Conservation (phyloP, 202 grass and related monocot genomes). For the Dendrocalamus latiflorus region DNA sequence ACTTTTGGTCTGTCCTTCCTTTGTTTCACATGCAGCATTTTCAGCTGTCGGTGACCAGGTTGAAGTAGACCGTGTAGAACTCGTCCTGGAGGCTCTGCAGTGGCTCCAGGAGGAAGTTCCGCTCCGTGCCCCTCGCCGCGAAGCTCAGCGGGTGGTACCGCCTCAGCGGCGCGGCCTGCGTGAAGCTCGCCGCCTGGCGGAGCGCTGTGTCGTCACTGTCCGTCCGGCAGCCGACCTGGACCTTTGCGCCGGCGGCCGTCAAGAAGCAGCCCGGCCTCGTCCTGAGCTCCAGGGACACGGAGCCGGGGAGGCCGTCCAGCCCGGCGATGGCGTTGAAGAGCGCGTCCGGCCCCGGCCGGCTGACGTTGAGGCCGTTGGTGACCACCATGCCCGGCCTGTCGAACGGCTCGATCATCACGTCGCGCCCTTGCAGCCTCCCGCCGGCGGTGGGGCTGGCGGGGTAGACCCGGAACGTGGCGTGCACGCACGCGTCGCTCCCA, state of each 20-base stretch:
- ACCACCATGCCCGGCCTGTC: slow-evolving; percentile 53
- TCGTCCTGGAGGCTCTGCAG: slow-evolving; percentile 52
- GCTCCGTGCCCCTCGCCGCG: slow-evolving; percentile 34
- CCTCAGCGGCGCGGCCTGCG: slow-evolving; percentile 19
- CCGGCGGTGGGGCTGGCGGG: not conserved
- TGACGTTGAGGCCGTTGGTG: slow-evolving; percentile 23
- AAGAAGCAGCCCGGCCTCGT: slow-evolving; percentile 49
- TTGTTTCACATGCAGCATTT: not conserved
- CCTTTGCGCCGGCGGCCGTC: not conserved
- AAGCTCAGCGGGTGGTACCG: slow-evolving; percentile 52
- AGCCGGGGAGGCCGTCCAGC: slow-evolving; percentile 38
- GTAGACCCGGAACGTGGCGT: slow-evolving; percentile 50
- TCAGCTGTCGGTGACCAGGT: slow-evolving; percentile 24
- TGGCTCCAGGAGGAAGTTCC: slow-evolving; percentile 58
- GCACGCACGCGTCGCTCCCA: slow-evolving; percentile 38
- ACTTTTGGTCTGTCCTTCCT: not conserved
- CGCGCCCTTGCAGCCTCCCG: not conserved
- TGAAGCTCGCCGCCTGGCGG: slow-evolving; percentile 42
- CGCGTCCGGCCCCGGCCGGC: not conserved
- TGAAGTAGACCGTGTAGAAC: slow-evolving; percentile 69
- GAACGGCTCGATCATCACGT: slow-evolving; percentile 47
- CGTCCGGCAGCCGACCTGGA: slow-evolving; percentile 13
- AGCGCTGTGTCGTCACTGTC: not conserved
- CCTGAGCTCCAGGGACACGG: slow-evolving; percentile 48
- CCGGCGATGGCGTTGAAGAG: slow-evolving; percentile 38